Conservation (phyloP, 768 basidiomycete genomes). For the Lactifluus rugatus region DNA sequence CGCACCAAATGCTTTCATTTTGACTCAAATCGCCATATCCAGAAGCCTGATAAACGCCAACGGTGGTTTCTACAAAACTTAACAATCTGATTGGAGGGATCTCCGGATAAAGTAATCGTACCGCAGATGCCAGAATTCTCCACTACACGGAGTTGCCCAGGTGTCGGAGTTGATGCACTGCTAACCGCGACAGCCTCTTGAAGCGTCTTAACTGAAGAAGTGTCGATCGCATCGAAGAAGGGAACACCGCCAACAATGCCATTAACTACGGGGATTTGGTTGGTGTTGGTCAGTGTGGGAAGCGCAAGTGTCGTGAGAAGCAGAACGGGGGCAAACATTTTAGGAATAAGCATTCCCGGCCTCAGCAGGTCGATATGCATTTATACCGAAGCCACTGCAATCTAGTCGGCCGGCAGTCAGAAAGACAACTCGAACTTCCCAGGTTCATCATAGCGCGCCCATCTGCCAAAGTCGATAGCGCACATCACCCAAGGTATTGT, state of each 20-base stretch:
- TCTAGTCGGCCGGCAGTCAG: neutral
- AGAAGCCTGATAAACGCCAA: slow-evolving; percentile 51
- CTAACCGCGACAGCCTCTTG: neutral
- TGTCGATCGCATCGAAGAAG: neutral
- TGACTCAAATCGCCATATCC: slow-evolving; percentile 54
- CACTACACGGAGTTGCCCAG: slow-evolving; percentile 43
- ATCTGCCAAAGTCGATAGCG: too few species aligned
- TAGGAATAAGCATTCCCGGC: neutral
- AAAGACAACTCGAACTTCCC: neutral
- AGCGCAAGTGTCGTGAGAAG: slow-evolving; percentile 18
- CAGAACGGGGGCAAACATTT: slow-evolving; percentile 18
- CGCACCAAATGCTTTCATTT: slow-evolving; percentile 49
- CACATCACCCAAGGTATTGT: too few species aligned
- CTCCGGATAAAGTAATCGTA: slow-evolving; percentile 19
- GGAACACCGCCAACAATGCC: slow-evolving; percentile 42
- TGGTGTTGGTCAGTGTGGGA: slow-evolving; percentile 21
- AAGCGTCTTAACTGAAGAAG: neutral
- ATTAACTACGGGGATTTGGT: slow-evolving; percentile 40
- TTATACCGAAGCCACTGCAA: neutral
- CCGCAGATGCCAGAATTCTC: slow-evolving; percentile 58
- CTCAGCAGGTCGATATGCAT: neutral
- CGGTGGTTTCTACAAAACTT: slow-evolving; percentile 38
- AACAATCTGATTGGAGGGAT: neutral
- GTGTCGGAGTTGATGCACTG: slow-evolving; percentile 21
- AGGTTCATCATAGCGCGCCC: neutral